Conservation (phyloP, 2,329 filamentous ascomycete species). For the Calonectria crousiana region DNA sequence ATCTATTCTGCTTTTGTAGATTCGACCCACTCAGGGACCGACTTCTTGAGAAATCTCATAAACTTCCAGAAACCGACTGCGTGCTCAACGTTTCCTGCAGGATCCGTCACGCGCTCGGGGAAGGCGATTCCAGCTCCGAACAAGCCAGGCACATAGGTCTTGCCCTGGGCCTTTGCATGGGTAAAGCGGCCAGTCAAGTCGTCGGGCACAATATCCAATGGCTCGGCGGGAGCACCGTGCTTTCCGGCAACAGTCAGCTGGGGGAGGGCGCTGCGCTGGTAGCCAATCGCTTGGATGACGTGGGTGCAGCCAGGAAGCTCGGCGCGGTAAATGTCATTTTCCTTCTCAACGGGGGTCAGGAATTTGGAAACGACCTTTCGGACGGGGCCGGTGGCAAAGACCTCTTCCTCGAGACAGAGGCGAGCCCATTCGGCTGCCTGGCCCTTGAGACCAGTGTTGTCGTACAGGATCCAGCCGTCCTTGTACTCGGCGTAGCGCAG, state of each 20-base stretch:
- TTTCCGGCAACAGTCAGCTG: conserved; percentile 50
- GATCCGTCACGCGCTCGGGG: conserved; percentile 71
- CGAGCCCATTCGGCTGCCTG: conserved; percentile 70
- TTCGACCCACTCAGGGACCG: conserved; percentile 53
- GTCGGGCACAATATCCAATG: conserved; percentile 61
- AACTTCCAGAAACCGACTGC: conserved; percentile 76
- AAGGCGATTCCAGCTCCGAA: conserved; percentile 75
- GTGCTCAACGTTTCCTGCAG: conserved; percentile 70
- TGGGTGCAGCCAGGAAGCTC: conserved; percentile 64
- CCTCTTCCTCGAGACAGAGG: conserved; percentile 67
- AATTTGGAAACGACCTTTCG: conserved; percentile 60
- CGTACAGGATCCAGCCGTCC: conserved; percentile 73
- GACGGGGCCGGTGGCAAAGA: conserved; percentile 58
- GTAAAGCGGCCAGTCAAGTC: conserved; percentile 34
- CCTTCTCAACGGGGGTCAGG: conserved; percentile 55
- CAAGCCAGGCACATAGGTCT: conserved; percentile 61
- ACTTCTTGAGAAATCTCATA: conserved; percentile 71
- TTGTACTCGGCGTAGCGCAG: conserved; percentile 72
- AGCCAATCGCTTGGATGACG: conserved; percentile 72
- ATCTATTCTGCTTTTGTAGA: not conserved
- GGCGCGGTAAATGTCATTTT: conserved; percentile 57
- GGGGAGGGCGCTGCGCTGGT: conserved; percentile 63
- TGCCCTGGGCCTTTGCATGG: conserved; percentile 1
- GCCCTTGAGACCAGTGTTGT: conserved; percentile 76
- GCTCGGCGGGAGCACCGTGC: conserved; percentile 42